Percentiles rank a stretch among this genome's conserved stretches.
These are phyloP conservation scores for Raphanus raphanistrum DNA, from an alignment of 345 rosid species.

Conservation along the genomic window DNA sequence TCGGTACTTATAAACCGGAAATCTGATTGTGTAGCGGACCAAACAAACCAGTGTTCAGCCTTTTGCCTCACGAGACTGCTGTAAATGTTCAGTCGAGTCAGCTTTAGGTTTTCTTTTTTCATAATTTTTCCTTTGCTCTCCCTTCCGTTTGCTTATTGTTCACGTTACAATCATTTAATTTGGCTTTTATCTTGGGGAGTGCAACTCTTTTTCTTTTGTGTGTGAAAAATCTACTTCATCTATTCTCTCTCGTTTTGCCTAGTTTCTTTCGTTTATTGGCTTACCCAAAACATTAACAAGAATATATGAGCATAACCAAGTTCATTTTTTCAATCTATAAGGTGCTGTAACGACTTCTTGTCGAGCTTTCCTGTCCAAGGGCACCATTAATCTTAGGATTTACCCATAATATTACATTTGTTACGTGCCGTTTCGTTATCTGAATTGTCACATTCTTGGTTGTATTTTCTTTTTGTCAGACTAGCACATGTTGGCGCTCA, in stretches of 20 bases:
- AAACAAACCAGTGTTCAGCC: neutral
- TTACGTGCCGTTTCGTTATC: neutral
- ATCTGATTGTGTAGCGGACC: neutral
- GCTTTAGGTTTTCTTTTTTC: neutral
- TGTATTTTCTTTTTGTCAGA: neutral
- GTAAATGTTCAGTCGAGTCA: neutral
- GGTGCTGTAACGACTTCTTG: no score
- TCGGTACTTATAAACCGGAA: neutral
- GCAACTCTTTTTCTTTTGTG: neutral
- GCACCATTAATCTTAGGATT: neutral
- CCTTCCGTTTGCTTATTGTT: neutral
- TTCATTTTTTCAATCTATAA: no score
- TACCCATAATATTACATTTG: neutral
- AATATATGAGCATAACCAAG: neutral
- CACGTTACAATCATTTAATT: neutral
- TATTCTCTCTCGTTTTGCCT: neutral
- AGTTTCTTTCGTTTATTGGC: neutral
- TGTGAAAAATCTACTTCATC: no score
- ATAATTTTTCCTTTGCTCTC: neutral
- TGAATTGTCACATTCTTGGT: neutral
- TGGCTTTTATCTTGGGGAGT: neutral
- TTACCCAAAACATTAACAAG: no score
- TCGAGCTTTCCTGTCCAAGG: neutral
- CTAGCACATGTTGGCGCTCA: neutral
- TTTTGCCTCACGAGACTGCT: neutral